phyloP scores from a whole-genome alignment of 257 asterid genomes.

The Solanum phureja region DNA sequence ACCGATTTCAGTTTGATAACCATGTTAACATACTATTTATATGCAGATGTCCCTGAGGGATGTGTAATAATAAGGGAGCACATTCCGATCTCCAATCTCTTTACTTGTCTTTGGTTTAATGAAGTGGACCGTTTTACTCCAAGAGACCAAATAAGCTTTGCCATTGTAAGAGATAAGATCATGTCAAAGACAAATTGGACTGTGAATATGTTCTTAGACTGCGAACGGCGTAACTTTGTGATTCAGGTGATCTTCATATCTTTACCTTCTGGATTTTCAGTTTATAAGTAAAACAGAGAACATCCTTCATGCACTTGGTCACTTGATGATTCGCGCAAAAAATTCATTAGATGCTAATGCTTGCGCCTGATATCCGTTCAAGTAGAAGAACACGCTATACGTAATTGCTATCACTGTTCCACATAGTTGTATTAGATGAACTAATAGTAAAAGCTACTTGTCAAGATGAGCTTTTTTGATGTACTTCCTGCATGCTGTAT shows the following conservation, averaged over 20 bases:
- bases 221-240: slow-evolving; percentile 88
- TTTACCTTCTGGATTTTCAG: neutral
- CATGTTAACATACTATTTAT: neutral
- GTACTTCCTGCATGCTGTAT: neutral
- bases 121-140: slow-evolving; percentile 95
- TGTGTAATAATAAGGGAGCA: slow-evolving; percentile 89
- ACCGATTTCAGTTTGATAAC: neutral
- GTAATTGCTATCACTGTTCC: neutral
- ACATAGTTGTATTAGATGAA: neutral
- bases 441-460: neutral
- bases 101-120: slow-evolving; percentile 90
- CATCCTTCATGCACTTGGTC: neutral
- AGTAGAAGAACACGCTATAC: neutral
- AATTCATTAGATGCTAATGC: neutral
- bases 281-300: neutral
- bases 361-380: neutral
- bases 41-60: slow-evolving; percentile 94
- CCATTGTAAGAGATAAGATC: slow-evolving; percentile 81
- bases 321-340: neutral
- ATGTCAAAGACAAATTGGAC: slow-evolving; percentile 69
- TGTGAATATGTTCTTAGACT: slow-evolving; percentile 78
- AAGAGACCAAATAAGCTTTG: slow-evolving; percentile 89
- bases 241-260: slow-evolving; percentile 50
- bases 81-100: slow-evolving; percentile 77
- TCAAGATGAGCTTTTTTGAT: neutral